Evolutionary conservation across 2,329 filamentous ascomycete species (phyloP).

Genomic region (Venturia aucupariae): DNA sequence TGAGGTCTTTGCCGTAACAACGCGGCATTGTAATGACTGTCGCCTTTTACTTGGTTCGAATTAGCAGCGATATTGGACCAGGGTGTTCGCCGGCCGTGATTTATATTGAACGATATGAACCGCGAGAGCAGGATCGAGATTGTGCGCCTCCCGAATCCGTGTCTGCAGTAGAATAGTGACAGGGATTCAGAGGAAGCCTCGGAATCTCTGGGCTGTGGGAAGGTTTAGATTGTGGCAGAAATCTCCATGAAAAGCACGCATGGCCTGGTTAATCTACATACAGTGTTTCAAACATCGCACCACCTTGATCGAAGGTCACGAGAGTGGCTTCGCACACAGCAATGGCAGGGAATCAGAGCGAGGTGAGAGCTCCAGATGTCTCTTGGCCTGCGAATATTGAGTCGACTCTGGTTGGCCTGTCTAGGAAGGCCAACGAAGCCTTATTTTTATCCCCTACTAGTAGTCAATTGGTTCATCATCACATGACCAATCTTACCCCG

Average conservation of each 20-base stretch:
- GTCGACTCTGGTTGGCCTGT: background rate
- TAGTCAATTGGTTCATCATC: background rate
- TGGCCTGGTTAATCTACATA: background rate
- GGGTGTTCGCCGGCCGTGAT: background rate
- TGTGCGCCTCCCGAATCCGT: background rate
- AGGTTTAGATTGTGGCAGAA: conserved; percentile 1
- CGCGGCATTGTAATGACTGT: background rate
- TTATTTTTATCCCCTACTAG: background rate
- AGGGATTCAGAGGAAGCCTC: background rate
- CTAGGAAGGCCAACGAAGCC: background rate
- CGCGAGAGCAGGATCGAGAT: background rate
- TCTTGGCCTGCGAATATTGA: background rate
- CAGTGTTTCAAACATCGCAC: conserved; percentile 2
- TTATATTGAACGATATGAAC: background rate
- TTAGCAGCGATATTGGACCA: conserved; percentile 1
- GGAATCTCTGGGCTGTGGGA: background rate
- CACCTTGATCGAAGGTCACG: background rate
- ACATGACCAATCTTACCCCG: background rate
- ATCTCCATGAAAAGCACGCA: background rate
- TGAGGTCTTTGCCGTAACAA: background rate
- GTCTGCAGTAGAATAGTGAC: background rate
- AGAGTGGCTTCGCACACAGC: background rate
- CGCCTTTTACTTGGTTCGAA: conserved; percentile 1
- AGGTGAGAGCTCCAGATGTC: background rate
- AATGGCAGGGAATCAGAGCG: background rate